Evolutionary conservation across 2,329 filamentous ascomycete species (phyloP).

Genomic region (Fusarium sp.): DNA sequence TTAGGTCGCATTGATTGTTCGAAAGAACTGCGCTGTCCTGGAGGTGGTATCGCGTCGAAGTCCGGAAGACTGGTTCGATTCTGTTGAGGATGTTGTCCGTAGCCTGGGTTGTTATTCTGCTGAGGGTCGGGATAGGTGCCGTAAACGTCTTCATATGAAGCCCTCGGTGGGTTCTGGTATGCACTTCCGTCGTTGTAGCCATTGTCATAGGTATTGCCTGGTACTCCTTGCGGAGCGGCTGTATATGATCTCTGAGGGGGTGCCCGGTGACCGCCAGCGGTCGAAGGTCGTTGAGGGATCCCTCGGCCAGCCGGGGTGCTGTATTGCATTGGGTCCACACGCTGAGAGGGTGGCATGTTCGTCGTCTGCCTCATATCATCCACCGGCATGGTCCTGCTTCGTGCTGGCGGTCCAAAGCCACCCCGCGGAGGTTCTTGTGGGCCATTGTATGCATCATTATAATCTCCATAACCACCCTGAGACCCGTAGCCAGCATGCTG

Average conservation of each 20-base stretch:
- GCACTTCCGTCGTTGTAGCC: conserved; percentile 49
- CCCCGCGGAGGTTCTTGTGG: conserved; percentile 50
- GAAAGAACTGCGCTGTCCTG: conserved; percentile 56
- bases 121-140: conserved; percentile 64
- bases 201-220: conserved; percentile 49
- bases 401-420: conserved; percentile 62
- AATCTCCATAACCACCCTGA: conserved; percentile 43
- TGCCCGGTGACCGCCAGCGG: conserved; percentile 63
- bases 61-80: conserved; percentile 51
- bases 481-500: conserved; percentile 41
- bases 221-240: conserved; percentile 52
- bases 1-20: conserved; percentile 60
- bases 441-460: conserved; percentile 43
- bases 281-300: conserved; percentile 65
- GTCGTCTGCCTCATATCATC: conserved; percentile 58
- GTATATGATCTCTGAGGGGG: conserved; percentile 65
- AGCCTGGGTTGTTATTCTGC: conserved; percentile 44
- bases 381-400: conserved; percentile 71
- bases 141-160: conserved; percentile 64
- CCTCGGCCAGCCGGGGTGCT: conserved; percentile 58
- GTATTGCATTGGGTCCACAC: conserved; percentile 59
- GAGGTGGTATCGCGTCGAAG: conserved; percentile 55
- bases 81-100: conserved; percentile 35
- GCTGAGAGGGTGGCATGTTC: conserved; percentile 50
- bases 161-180: conserved; percentile 45